Conservation (phyloP, 1,284 basidiomycete species). For the Phlebopus sp. region DNA sequence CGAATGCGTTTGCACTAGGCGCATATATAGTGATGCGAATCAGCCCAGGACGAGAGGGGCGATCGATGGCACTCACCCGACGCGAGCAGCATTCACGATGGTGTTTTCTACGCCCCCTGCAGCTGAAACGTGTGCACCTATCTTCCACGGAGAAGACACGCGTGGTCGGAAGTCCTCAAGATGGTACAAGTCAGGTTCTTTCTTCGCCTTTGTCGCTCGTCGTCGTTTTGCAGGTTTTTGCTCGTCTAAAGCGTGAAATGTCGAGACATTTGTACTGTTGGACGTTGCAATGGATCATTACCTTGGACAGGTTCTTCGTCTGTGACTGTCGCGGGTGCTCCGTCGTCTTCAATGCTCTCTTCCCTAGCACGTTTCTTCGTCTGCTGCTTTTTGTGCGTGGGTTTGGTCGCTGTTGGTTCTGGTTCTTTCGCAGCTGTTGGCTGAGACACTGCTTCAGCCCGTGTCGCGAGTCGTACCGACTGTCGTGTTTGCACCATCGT, state of each 20-base stretch:
- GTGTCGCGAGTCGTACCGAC: not conserved
- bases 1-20: constrained; percentile 77
- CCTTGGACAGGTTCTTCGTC: too few species aligned
- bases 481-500: constrained; percentile 20
- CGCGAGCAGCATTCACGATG: constrained; percentile 66
- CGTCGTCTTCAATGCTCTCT: too few species aligned
- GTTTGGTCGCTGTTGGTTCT: not conserved
- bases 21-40: not conserved
- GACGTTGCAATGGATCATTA: too few species aligned
- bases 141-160: constrained; percentile 50
- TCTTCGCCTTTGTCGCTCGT: constrained; percentile 11
- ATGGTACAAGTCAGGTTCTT: not conserved
- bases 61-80: constrained; percentile 47
- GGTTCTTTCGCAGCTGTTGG: not conserved
- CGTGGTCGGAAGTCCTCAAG: constrained; percentile 28
- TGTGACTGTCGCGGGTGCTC: too few species aligned
- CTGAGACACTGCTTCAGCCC: not conserved
- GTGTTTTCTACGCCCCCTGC: constrained; percentile 79
- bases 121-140: constrained; percentile 83
- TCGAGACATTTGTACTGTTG: too few species aligned
- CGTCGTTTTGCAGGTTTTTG: not conserved
- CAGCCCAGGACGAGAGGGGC: not conserved
- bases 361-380: too few species aligned
- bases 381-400: too few species aligned
- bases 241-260: too few species aligned